These are phyloP conservation scores for Amauroascus verrucosus DNA, from an alignment of 2,329 filamentous ascomycete genomes.

Conservation along the genomic window DNA sequence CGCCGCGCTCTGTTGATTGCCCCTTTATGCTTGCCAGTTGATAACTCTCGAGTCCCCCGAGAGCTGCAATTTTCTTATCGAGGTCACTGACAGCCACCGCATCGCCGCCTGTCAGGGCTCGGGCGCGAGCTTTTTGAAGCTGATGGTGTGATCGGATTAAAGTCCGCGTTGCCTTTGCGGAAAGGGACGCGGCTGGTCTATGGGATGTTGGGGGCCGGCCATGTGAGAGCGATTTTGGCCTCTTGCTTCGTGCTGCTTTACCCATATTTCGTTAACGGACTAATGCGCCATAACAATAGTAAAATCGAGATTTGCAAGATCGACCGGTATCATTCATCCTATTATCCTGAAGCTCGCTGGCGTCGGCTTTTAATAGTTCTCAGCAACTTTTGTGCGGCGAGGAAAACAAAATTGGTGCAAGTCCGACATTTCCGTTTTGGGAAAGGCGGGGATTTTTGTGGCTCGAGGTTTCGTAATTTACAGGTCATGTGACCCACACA, in stretches of 20 bases:
- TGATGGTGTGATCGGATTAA: slow-evolving; percentile 52
- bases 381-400: background rate
- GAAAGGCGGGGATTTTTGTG: slow-evolving; percentile 7
- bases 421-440: slow-evolving; percentile 3
- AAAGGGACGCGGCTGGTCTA: slow-evolving; percentile 35
- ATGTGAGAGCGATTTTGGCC: slow-evolving; percentile 33
- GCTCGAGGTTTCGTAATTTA: slow-evolving; percentile 2
- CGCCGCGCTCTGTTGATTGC: slow-evolving; percentile 50
- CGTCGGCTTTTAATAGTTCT: no score
- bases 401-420: background rate
- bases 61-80: slow-evolving; percentile 42
- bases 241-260: slow-evolving; percentile 24
- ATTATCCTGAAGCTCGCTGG: background rate
- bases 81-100: slow-evolving; percentile 35
- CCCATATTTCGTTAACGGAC: slow-evolving; percentile 14
- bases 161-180: slow-evolving; percentile 47
- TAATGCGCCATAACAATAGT: background rate
- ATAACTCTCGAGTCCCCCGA: slow-evolving; percentile 51
- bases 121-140: slow-evolving; percentile 47
- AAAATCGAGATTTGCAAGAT: background rate
- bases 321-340: no score
- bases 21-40: slow-evolving; percentile 54
- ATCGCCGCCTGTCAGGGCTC: slow-evolving; percentile 41
- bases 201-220: slow-evolving; percentile 37
- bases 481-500: slow-evolving; percentile 18